phyloP scores from a whole-genome alignment of 2,329 filamentous ascomycete species.

The Metarhizium robertsii region DNA sequence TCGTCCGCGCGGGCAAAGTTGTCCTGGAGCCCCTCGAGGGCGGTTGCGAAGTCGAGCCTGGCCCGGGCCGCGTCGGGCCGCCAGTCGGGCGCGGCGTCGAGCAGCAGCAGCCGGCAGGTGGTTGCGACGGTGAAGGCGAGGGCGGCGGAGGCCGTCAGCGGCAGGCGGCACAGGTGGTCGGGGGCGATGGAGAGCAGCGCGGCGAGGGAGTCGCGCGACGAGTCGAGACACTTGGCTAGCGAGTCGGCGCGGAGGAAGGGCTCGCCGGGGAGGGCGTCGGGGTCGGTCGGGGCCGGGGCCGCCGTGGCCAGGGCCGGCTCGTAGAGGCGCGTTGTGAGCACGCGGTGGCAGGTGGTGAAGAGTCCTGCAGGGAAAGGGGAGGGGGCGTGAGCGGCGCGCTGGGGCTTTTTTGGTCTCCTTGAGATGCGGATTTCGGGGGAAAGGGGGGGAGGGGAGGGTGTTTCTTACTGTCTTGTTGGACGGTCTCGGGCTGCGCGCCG shows the following conservation, averaged over 20 bases:
- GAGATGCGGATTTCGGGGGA: too few species aligned
- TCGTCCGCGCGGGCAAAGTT: background rate
- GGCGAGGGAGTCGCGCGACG: slow-evolving; percentile 16
- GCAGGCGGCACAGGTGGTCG: slow-evolving; percentile 17
- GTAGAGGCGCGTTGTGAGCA: slow-evolving; percentile 24
- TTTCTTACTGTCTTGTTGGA: slow-evolving; percentile 2
- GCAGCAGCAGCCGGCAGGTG: slow-evolving; percentile 23
- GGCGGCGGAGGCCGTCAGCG: slow-evolving; percentile 19
- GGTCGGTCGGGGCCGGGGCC: slow-evolving; percentile 9
- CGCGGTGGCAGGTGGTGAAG: slow-evolving; percentile 24
- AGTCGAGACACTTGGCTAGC: slow-evolving; percentile 27
- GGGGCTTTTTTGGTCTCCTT: too few species aligned
- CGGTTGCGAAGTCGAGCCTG: slow-evolving; percentile 21
- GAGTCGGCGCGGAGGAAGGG: slow-evolving; percentile 20
- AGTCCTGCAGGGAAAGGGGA: slow-evolving; percentile 15
- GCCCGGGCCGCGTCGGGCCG: slow-evolving; percentile 21
- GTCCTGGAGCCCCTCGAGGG: slow-evolving; percentile 15
- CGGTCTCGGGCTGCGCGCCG: background rate
- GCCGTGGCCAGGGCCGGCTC: slow-evolving; percentile 26
- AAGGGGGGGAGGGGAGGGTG: too few species aligned
- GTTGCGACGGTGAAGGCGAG: slow-evolving; percentile 27
- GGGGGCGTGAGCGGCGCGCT: background rate
- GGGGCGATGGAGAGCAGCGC: background rate
- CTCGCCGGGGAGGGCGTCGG: background rate
- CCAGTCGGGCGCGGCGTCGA: slow-evolving; percentile 27